These are phyloP conservation scores for Populus simonii DNA, from an alignment of 345 rosid species.

Conservation along the genomic window DNA sequence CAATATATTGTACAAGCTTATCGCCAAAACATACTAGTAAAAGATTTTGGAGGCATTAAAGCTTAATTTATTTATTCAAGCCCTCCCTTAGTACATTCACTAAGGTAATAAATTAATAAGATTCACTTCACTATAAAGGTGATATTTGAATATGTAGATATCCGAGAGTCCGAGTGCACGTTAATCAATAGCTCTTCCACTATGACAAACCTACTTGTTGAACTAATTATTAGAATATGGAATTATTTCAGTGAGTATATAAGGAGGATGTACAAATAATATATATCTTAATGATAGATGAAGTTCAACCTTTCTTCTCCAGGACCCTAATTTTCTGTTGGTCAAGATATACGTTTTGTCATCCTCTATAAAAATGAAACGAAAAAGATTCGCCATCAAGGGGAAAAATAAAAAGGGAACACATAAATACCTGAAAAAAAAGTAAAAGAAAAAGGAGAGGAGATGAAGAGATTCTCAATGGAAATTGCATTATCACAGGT, in stretches of 20 bases:
- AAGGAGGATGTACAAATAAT: too few species aligned
- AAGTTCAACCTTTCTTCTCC: not conserved
- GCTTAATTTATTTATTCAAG: not conserved
- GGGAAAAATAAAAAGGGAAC: not conserved
- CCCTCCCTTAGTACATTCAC: not conserved
- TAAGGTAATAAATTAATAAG: not conserved
- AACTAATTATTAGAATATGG: too few species aligned
- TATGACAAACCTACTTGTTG: too few species aligned
- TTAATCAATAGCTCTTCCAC: not conserved
- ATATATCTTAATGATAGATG: too few species aligned
- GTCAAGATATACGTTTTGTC: not conserved
- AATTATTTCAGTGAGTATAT: too few species aligned
- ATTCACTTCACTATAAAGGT: not conserved
- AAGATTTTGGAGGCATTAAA: not conserved
- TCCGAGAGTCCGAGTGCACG: not conserved
- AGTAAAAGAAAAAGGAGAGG: not conserved
- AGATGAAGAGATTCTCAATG: not conserved
- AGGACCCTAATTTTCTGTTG: not conserved
- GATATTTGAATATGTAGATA: not conserved
- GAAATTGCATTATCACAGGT: not conserved
- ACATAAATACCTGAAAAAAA: too few species aligned
- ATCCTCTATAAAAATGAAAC: not conserved
- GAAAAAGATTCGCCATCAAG: not conserved
- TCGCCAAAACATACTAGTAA: too few species aligned
- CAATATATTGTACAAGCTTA: too few species aligned